Evolutionary conservation across 495 filamentous ascomycete genomes (phyloP).

Genomic region (Darksidea phi): DNA sequence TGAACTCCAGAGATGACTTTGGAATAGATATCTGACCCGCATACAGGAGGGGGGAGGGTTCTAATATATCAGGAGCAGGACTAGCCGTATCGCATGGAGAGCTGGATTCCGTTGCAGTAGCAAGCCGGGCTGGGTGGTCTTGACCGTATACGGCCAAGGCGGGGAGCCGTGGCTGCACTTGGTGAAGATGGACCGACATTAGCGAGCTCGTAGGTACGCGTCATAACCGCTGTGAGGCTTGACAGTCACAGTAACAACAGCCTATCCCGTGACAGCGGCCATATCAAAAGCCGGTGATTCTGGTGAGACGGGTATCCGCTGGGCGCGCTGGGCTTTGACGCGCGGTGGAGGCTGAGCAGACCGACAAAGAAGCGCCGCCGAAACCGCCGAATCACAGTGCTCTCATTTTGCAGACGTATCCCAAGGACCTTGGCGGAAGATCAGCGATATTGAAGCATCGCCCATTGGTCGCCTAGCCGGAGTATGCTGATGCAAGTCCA

Average conservation of each 20-base stretch:
- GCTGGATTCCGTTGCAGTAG: not conserved
- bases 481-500: too few relatives aligned
- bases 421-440: too few relatives aligned
- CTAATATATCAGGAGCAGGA: not conserved
- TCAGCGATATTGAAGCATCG: too few relatives aligned
- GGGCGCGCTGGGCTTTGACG: slow-evolving; percentile 13
- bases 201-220: slow-evolving; percentile 18
- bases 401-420: not conserved
- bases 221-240: slow-evolving; percentile 20
- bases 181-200: not conserved
- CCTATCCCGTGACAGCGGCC: slow-evolving; percentile 13
- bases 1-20: not conserved
- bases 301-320: slow-evolving; percentile 5
- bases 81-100: too few relatives aligned
- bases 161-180: slow-evolving; percentile 26
- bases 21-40: not conserved
- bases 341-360: slow-evolving; percentile 23
- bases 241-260: slow-evolving; percentile 2
- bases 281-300: slow-evolving; percentile 24
- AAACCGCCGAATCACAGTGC: not conserved
- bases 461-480: too few relatives aligned
- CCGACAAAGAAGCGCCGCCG: slow-evolving; percentile 8
- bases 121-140: not conserved
- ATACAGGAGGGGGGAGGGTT: not conserved
- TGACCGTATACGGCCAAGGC: slow-evolving; percentile 12